Base-by-base conservation (phyloP, 1,284 basidiomycete species). In the Apiotrichum laibachii region DNA sequence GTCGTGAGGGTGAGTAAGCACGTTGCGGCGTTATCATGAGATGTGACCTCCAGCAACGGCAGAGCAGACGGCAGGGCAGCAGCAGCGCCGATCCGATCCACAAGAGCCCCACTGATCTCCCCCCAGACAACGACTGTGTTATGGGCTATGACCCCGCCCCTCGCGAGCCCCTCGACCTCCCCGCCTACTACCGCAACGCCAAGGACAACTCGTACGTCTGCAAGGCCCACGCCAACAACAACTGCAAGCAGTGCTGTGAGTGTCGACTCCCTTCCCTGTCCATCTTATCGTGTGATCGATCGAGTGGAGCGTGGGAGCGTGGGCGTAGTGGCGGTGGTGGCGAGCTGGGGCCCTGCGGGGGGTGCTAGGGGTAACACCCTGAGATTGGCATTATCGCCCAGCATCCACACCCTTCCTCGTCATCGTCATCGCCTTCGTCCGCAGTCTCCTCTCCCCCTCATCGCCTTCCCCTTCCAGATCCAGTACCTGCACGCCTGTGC, bases 171-270 rank as follows among this genome's bases (percentile, higher is more conserved):
- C 62, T 80, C 47, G 70, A 71, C 39, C 62, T 78, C 31, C 77
- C 78, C 12, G 67, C 75, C 4, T 71, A 75, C 56, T 73, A 69
- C 67, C 71, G 69, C 59, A 69, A 68, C 61, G 63, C 65, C 61
- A 80, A 80, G 65, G 77, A 80, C 62, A 69, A 50, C 47, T 21
- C 18, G 13, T 37, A 26, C 69, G 65, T 73, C 53, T 79, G 78
- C 70, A 79, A 79, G 67, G 68, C 74, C 45, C 78, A 79, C 59
- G 72, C 66, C 59, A 76, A 73, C 62, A 50, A 67, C 52, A 67
- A 69, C 55, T 79, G 78, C 67, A 75, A 72, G 56, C 71, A 71
- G 51, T 79, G 78, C 69, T 79, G 75, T 77, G 56, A 72, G 75
- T 74, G 11, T 22, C 18, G 16, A 4, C 9, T 13, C 15, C 31